Percentiles rank a stretch among this genome's conserved stretches.
Conservation (phyloP, 176 grass and related monocot genomes). For the Avena eriantha region DNA sequence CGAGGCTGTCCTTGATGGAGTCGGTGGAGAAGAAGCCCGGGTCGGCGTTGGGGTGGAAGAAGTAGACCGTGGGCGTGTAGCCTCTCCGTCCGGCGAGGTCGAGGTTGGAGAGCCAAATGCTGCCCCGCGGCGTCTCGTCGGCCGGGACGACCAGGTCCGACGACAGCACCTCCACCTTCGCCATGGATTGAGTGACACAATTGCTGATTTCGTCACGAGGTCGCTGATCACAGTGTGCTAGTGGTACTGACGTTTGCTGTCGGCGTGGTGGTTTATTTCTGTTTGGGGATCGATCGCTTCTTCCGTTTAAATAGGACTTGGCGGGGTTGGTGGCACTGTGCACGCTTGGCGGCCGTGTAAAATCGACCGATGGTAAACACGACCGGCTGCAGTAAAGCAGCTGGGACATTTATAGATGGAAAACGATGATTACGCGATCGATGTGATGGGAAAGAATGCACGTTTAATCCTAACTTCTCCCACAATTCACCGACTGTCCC, state of each 20-base stretch:
- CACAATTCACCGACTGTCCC: too few species aligned
- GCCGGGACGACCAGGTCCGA: slow-evolving; percentile 59
- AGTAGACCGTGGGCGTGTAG: slow-evolving; percentile 70
- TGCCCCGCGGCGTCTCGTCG: slow-evolving; percentile 55
- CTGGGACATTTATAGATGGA: too few species aligned
- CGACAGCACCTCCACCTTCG: slow-evolving; percentile 46
- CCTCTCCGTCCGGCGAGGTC: slow-evolving; percentile 50
- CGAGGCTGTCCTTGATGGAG: slow-evolving; percentile 49
- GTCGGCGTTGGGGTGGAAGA: slow-evolving; percentile 45
- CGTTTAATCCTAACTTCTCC: too few species aligned
- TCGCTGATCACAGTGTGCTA: background rate
- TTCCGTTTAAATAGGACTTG: background rate
- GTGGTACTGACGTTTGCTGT: background rate
- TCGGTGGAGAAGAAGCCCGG: slow-evolving; percentile 49
- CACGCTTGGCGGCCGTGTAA: background rate
- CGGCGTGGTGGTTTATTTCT: background rate
- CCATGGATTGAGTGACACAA: background rate
- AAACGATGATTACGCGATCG: too few species aligned
- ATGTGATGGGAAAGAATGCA: too few species aligned
- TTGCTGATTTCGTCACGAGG: background rate
- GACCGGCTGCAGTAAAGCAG: too few species aligned
- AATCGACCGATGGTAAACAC: background rate
- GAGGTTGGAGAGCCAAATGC: slow-evolving; percentile 75
- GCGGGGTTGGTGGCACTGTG: background rate
- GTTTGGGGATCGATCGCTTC: too few species aligned